Percentiles rank a stretch among this genome's conserved stretches.
Conservation (phyloP, 2,329 filamentous ascomycete species). For the Apiospora rasikravindrae region DNA sequence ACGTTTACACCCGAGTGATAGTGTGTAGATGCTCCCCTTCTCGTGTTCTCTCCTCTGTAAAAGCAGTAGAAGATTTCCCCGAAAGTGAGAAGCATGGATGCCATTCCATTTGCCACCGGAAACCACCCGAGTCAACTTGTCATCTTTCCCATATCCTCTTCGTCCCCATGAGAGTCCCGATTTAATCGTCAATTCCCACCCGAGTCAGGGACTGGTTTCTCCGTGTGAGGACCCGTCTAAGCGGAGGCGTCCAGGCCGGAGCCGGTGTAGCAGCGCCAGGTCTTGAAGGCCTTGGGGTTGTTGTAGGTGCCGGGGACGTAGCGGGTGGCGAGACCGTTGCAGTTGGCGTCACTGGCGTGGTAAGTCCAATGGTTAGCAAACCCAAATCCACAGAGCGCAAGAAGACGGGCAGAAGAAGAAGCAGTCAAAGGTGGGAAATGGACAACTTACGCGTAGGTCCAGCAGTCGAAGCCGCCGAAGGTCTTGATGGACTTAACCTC, state of each 20-base stretch:
- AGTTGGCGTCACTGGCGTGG: neutral
- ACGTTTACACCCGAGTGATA: no score
- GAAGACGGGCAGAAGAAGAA: neutral
- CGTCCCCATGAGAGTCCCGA: no score
- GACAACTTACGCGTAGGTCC: conserved; percentile 5
- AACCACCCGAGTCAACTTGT: no score
- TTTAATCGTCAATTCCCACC: neutral
- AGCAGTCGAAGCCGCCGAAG: neutral
- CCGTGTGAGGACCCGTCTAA: no score
- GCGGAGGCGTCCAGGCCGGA: neutral
- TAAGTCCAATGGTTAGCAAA: neutral
- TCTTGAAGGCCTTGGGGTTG: neutral
- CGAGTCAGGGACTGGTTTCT: no score
- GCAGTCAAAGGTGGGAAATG: neutral
- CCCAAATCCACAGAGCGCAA: no score
- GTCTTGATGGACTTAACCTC: neutral
- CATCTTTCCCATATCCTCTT: no score
- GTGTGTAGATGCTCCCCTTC: no score
- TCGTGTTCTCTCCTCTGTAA: no score
- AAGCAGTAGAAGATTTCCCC: no score
- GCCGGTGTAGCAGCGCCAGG: neutral
- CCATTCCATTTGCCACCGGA: no score
- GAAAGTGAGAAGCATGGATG: no score
- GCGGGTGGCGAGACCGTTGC: neutral
- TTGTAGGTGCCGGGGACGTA: neutral